Evolutionary conservation across 2,329 filamentous ascomycete species (phyloP).

Genomic region (Ceratocystis cubensis): DNA sequence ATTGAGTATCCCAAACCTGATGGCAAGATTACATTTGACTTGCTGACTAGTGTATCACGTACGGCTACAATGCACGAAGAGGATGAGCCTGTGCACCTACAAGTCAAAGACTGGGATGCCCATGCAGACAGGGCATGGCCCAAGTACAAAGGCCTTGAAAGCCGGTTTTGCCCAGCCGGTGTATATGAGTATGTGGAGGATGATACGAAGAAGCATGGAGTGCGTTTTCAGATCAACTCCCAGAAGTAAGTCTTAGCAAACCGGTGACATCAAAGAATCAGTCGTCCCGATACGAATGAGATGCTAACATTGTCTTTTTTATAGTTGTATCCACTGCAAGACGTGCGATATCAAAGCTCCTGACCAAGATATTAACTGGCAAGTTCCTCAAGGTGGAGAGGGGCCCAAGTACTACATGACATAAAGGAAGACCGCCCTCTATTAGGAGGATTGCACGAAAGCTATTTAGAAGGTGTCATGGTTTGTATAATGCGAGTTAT

Average conservation of each 20-base stretch:
- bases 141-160: constrained; percentile 82
- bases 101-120: constrained; percentile 88
- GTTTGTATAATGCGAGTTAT: too few species aligned
- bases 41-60: constrained; percentile 84
- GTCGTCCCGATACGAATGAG: neutral
- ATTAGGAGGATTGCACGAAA: neutral
- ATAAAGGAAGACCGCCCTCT: constrained; percentile 24
- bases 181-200: constrained; percentile 99
- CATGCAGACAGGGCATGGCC: constrained; percentile 78
- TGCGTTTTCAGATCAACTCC: constrained; percentile 93
- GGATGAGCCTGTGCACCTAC: constrained; percentile 91
- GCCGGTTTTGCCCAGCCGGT: constrained; percentile 90
- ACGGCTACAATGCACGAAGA: constrained; percentile 98
- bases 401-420: constrained; percentile 61
- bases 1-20: constrained; percentile 97
- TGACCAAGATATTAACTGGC: constrained; percentile 93
- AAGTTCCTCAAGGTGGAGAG: constrained; percentile 84
- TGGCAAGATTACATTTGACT: constrained; percentile 88
- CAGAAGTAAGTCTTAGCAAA: constrained; percentile 63
- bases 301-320: constrained; percentile 15
- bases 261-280: too few species aligned
- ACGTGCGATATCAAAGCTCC: constrained; percentile 99
- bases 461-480: too few species aligned
- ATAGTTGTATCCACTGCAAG: constrained; percentile 98
- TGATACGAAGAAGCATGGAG: constrained; percentile 68